Evolutionary conservation across 306 rosid species (phyloP), one percentile per base, ranked within the genome.

Genomic region (Inga oerstediana): DNA sequence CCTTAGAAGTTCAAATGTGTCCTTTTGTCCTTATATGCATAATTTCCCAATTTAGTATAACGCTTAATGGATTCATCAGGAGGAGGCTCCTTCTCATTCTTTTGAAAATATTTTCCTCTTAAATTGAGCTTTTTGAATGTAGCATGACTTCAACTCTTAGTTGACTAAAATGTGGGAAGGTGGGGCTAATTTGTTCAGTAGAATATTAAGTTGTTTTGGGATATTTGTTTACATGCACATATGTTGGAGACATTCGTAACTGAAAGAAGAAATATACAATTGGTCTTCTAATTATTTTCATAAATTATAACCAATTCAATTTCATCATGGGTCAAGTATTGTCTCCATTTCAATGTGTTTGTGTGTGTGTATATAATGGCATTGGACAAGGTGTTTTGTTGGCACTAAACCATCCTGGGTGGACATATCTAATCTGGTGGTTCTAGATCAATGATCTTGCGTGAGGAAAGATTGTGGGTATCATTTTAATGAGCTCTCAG

Each of bases 221-320:
- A 8, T 44, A 34, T 54, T 79, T 35, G 27, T 52, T 84, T 75
- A 56, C 30, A 44, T 65, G 39, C 43, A 9, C 65, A 70, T 37
- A 80, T 35, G 54, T 43, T 58, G 72, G n/a, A 17, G 61, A 72
- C 51, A 13, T 51, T 79, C 76, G 69, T 11, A 39, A 43, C 43
- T 52, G 68, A 71, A 71, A 76, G 70, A 54, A 67, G 64, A 72
- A 67, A 84, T 72, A 70, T 34, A 79, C 75, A 69, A 66, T 71
- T 0, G 59, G 35, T 58, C 43, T 80, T 41, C 46, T 43, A 54
- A 27, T 80, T 71, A n/a, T 86, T 41, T 80, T 79, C 77, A 75
- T 71, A 16, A 80, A 65, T 56, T 75, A 59, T 52, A 51, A 56
- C 54, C 45, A 75, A 61, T 13, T 45, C 51, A 49, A 58, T 76